Evolutionary conservation across 2,329 filamentous ascomycete genomes (phyloP).

Genomic region (Phoma sp.): DNA sequence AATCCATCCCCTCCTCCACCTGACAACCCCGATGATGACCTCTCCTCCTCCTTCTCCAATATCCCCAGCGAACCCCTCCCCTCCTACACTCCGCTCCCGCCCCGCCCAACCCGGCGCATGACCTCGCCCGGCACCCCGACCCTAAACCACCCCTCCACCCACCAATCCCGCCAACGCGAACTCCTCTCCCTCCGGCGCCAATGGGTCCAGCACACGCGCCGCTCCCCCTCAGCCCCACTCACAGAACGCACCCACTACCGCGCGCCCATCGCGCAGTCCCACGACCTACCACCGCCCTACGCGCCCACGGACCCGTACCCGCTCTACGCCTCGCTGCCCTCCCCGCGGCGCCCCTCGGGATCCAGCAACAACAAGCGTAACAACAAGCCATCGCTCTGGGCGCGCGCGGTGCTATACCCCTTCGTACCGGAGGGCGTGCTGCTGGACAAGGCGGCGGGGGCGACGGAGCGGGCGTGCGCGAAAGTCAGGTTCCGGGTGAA

Average conservation of each 20-base stretch:
- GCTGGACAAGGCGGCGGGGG: background rate
- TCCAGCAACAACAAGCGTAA: too few species aligned
- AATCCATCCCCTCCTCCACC: background rate
- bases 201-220: background rate
- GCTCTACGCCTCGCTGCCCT: background rate
- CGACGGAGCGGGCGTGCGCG: background rate
- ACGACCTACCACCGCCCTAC: constrained; percentile 6
- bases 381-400: background rate
- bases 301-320: background rate
- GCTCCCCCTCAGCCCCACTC: background rate
- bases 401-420: background rate
- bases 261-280: background rate
- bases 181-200: background rate
- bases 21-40: background rate
- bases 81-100: background rate
- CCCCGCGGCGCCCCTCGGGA: background rate
- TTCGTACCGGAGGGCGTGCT: background rate
- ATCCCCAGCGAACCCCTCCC: background rate
- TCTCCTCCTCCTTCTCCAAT: too few species aligned
- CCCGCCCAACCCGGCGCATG: background rate
- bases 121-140: background rate
- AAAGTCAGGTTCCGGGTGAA: background rate
- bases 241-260: constrained; percentile 4
- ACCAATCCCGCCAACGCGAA: background rate
- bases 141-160: background rate